Conservation (phyloP, 208 protist species). For the Phytomonas sp. region DNA sequence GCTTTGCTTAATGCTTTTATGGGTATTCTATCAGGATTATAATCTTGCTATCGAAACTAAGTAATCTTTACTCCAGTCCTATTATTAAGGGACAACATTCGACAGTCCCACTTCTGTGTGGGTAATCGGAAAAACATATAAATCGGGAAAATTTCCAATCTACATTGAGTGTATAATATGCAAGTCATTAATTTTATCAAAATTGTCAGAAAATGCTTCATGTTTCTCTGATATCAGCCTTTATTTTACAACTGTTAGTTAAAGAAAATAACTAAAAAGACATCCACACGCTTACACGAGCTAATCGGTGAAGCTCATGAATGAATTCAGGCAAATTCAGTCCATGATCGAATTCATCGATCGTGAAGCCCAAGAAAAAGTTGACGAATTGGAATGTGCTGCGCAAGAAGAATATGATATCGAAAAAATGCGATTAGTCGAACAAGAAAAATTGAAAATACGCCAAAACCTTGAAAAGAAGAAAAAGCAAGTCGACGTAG, state of each 20-base stretch:
- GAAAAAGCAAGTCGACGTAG: conserved; percentile 79
- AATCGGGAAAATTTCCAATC: neutral
- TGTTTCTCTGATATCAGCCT: conserved; percentile 11
- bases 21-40: conserved; percentile 16
- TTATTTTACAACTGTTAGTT: neutral
- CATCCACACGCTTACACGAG: neutral
- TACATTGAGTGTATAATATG: neutral
- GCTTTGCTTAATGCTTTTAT: conserved; percentile 23
- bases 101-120: neutral
- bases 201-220: neutral
- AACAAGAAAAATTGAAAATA: conserved; percentile 83
- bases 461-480: conserved; percentile 61
- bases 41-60: neutral
- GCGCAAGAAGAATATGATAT: conserved; percentile 89
- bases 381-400: conserved; percentile 77
- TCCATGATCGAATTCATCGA: conserved; percentile 92
- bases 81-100: neutral
- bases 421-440: conserved; percentile 83
- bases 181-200: neutral
- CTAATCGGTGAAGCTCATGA: conserved; percentile 35
- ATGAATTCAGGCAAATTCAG: conserved; percentile 86
- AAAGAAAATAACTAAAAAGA: neutral
- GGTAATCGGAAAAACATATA: neutral
- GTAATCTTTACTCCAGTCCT: neutral
- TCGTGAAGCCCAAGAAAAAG: conserved; percentile 88